These are phyloP conservation scores for Aphanomyces astaci DNA, from an alignment of 352 stramenopile genomes.

Conservation along the genomic window DNA sequence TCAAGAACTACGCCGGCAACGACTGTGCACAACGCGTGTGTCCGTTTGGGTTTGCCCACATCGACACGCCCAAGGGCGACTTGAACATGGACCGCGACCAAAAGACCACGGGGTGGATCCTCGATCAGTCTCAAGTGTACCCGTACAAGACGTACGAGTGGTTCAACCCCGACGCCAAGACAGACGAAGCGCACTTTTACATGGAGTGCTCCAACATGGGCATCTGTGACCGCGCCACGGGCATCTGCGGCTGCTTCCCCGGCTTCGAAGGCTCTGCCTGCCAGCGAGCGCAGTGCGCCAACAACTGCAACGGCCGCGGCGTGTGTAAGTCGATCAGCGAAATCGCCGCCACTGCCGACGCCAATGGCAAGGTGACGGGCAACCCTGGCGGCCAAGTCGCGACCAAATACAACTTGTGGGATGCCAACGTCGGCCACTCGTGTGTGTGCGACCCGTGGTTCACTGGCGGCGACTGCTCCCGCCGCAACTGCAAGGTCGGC, in stretches of 20 bases:
- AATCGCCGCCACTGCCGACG: constrained; percentile 39
- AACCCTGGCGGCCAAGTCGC: constrained; percentile 21
- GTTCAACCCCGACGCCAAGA: constrained; percentile 40
- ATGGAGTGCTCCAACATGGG: constrained; percentile 92
- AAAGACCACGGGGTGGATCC: constrained; percentile 44
- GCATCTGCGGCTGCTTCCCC: constrained; percentile 82
- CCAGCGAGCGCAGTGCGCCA: constrained; percentile 61
- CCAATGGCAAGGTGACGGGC: constrained; percentile 37
- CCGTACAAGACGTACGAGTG: constrained; percentile 65
- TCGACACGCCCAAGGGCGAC: constrained; percentile 90
- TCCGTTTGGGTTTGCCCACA: constrained; percentile 77
- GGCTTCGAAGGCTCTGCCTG: constrained; percentile 86
- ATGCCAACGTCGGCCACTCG: neutral
- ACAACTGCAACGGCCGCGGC: constrained; percentile 59
- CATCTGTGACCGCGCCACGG: constrained; percentile 78
- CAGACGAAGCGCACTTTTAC: constrained; percentile 81
- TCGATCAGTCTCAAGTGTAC: constrained; percentile 61
- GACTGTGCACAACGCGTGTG: constrained; percentile 79
- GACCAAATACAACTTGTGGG: constrained; percentile 21
- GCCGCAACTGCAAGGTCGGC: constrained; percentile 56
- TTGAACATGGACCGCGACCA: constrained; percentile 77
- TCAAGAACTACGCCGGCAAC: constrained; percentile 79
- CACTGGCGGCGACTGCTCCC: constrained; percentile 38
- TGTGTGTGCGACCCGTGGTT: constrained; percentile 23
- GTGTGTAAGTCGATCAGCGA: constrained; percentile 64